Conservation (phyloP, 345 rosid species). For the Conringia planisiliqua region DNA sequence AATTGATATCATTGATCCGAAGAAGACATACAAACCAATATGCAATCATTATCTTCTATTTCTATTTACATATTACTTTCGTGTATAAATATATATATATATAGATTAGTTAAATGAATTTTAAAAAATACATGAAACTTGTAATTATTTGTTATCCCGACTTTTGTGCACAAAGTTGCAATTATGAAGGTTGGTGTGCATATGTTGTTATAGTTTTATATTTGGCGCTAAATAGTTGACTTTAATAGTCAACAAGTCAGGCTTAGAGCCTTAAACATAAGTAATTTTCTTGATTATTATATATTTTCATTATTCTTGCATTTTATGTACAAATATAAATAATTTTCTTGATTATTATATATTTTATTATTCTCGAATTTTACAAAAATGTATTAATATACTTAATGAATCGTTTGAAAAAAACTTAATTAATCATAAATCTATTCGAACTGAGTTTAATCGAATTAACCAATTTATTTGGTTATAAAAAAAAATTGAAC, state of each 20-base stretch:
- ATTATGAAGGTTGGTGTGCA: slow-evolving; percentile 47
- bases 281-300: background rate
- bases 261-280: slow-evolving; percentile 6
- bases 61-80: background rate
- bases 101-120: slow-evolving; percentile 32
- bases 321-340: background rate
- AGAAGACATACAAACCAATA: slow-evolving; percentile 67
- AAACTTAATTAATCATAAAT: no score
- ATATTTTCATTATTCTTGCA: background rate
- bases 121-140: slow-evolving; percentile 32
- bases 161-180: slow-evolving; percentile 39
- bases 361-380: background rate
- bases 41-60: slow-evolving; percentile 40
- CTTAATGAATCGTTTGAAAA: no score
- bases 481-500: no score
- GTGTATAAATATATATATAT: background rate
- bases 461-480: no score
- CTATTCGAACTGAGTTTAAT: no score
- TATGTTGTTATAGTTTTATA: slow-evolving; percentile 32
- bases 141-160: slow-evolving; percentile 51
- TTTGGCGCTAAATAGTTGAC: slow-evolving; percentile 42
- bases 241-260: slow-evolving; percentile 39
- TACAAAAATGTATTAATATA: no score
- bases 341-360: background rate
- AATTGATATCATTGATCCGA: slow-evolving; percentile 52